Base-by-base conservation (phyloP, 257 asterid species). In the Rhazya stricta region DNA sequence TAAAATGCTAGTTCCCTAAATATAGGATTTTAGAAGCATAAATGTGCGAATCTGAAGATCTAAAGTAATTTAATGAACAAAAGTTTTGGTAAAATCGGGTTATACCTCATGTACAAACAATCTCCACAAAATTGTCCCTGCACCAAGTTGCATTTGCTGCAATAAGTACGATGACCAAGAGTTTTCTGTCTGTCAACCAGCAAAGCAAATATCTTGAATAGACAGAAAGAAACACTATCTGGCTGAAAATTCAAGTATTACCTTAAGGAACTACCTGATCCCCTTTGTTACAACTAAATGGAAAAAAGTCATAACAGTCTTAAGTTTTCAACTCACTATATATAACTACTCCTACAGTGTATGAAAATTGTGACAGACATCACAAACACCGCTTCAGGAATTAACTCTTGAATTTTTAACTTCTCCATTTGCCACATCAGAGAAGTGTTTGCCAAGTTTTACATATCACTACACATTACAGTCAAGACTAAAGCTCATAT, bases 101-200 rank as follows among this genome's bases (percentile, higher is more conserved):
- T 58, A 65, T 88, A 95, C 99, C 97, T 92, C 97, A 92, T 92
- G 76, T 82, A 95, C 75, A 95, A 88, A 87, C 98, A 95, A 82
- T 95, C 99, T 71, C 99, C 99, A 82, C 99, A 95, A 83, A 95
- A 95, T 81, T 95, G 98, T 48, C 99, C 99, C 77, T 91, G 99
- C 53, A 89, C 91, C 91, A 89, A 70, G 79, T 75, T 81, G 86
- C 99, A 92, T 68, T 80, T 41, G 87, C 91, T 54, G 86, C 98
- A 95, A 72, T 83, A 88, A 51, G 98, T 95, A 43, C 94, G 97
- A 70, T 82, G 88, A 54, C 99, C 99, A 65, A 92, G 96, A 15
- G 99, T 90, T 84, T 95, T 95, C 85, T 92, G 98, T 91, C 98
- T 95, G 91, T 76, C 79, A 74, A 74, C 80, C 41, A 78, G 77